A percentile compares a stretch with the other conserved stretches of the same genome.
These are phyloP conservation scores for Diplodia mutila DNA, from an alignment of 2,329 filamentous ascomycete genomes.

Conservation along the genomic window DNA sequence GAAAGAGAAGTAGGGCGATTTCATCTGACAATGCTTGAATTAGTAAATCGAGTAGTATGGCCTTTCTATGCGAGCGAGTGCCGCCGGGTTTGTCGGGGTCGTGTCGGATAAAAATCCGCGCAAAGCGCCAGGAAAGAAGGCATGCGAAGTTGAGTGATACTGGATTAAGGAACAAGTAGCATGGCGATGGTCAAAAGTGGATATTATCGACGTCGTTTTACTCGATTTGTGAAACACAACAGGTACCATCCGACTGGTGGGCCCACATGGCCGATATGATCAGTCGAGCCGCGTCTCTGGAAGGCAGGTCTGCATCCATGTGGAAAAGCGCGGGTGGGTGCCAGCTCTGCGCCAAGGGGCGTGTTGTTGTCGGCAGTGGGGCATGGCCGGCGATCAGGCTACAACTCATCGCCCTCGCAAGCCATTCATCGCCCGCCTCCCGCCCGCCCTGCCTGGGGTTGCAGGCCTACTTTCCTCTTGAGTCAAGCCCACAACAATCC, in stretches of 20 bases:
- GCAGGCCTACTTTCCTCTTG: slow-evolving; percentile 12
- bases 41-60: too few species aligned
- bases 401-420: slow-evolving; percentile 15
- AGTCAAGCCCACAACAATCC: slow-evolving; percentile 1
- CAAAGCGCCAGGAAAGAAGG: not conserved
- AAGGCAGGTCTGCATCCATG: not conserved
- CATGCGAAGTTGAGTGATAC: too few species aligned
- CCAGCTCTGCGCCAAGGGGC: not conserved
- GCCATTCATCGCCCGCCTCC: slow-evolving; percentile 14
- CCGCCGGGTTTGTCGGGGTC: too few species aligned
- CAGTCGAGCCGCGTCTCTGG: not conserved
- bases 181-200: too few species aligned
- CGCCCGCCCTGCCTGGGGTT: slow-evolving; percentile 6
- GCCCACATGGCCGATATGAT: not conserved
- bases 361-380: slow-evolving; percentile 14
- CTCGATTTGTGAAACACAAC: too few species aligned
- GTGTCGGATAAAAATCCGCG: not conserved
- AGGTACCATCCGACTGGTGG: too few species aligned
- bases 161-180: too few species aligned
- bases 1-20: not conserved
- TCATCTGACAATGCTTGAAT: too few species aligned
- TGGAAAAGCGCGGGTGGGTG: not conserved
- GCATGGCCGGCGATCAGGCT: slow-evolving; percentile 14
- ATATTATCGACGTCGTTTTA: too few species aligned
- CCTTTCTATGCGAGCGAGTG: too few species aligned